Evolutionary conservation across 208 protist species (phyloP).

Genomic region (Leishmania aethiopica): DNA sequence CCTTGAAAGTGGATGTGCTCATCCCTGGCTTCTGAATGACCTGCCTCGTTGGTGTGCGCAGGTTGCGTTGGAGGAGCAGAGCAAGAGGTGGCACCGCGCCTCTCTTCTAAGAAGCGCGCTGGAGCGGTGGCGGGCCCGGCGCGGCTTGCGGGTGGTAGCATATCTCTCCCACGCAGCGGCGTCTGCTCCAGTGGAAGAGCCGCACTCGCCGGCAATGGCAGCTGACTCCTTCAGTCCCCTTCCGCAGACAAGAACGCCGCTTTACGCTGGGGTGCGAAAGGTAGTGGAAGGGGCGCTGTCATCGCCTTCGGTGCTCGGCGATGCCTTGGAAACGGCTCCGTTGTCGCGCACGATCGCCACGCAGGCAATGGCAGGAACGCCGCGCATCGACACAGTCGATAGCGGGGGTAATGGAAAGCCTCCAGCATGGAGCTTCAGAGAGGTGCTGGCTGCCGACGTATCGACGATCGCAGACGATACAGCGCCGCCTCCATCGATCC

Average conservation of each 20-base stretch:
- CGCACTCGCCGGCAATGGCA: background rate
- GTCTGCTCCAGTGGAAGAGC: background rate
- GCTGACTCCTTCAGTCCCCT: background rate
- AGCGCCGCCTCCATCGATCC: background rate
- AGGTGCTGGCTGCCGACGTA: background rate
- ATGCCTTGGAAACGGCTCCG: background rate
- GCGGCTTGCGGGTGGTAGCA: constrained; percentile 51
- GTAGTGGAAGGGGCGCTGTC: background rate
- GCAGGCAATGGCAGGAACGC: background rate
- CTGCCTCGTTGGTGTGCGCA: constrained; percentile 50
- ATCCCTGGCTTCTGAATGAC: constrained; percentile 63
- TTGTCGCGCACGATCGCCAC: background rate
- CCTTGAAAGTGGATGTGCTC: constrained; percentile 43
- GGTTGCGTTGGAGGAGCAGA: constrained; percentile 43
- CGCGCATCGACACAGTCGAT: background rate
- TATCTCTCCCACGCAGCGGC: constrained; percentile 18
- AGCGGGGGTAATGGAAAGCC: background rate
- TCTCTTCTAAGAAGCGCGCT: constrained; percentile 29
- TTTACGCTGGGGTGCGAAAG: too few relatives aligned
- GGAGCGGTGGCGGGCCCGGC: constrained; percentile 50
- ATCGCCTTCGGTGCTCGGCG: background rate
- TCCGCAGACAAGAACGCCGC: background rate
- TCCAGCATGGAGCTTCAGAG: background rate
- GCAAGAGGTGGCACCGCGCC: constrained; percentile 30
- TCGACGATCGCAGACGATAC: constrained; percentile 1